Evolutionary conservation across 2,329 filamentous ascomycete genomes (phyloP).

Genomic region (Clonostachys chloroleuca): DNA sequence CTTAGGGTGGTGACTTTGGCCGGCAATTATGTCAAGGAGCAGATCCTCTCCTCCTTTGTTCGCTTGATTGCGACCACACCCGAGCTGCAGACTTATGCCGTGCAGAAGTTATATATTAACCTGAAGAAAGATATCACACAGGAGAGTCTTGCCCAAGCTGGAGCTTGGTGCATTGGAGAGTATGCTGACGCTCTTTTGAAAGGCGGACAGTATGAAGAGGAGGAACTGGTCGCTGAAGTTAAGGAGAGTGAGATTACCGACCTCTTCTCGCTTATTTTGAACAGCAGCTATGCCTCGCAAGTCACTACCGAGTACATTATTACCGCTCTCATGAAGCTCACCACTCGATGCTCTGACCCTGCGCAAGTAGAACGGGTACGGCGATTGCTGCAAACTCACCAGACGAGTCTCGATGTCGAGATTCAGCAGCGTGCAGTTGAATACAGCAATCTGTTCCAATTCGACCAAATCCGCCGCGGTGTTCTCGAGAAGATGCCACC

Average conservation of each 20-base stretch:
- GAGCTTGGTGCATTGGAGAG: constrained; percentile 96
- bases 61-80: constrained; percentile 91
- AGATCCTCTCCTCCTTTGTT: constrained; percentile 94
- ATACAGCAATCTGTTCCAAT: constrained; percentile 89
- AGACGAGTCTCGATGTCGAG: constrained; percentile 88
- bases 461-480: constrained; percentile 80
- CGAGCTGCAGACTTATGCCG: constrained; percentile 92
- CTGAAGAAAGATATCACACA: constrained; percentile 97
- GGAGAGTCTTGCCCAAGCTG: constrained; percentile 88
- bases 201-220: constrained; percentile 89
- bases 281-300: constrained; percentile 90
- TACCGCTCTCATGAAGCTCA: constrained; percentile 91
- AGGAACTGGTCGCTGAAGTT: constrained; percentile 77
- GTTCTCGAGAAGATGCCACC: constrained; percentile 98
- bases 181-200: constrained; percentile 87
- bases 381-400: constrained; percentile 70
- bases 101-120: constrained; percentile 87
- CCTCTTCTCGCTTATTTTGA: constrained; percentile 85
- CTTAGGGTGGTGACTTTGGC: constrained; percentile 88
- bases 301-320: constrained; percentile 94
- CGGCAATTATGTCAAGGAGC: constrained; percentile 96
- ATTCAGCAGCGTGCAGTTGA: constrained; percentile 95
- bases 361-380: constrained; percentile 85
- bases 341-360: constrained; percentile 76
- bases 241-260: constrained; percentile 89